phyloP scores from a whole-genome alignment of 441 rosid species.

The Daphne laureola region DNA sequence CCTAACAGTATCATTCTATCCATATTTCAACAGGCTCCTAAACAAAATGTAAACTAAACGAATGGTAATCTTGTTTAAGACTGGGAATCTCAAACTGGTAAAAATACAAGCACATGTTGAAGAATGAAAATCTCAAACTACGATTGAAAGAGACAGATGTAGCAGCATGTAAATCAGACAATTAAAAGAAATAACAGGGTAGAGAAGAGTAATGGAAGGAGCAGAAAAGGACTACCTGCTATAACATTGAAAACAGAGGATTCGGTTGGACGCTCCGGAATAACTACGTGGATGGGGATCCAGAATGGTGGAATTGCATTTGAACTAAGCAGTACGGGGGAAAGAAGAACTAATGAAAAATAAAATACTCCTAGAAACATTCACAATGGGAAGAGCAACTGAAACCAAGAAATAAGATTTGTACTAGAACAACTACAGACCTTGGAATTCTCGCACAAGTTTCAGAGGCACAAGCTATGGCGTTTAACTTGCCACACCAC shows the following conservation, averaged over 20 bases:
- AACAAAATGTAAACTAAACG: too few species aligned
- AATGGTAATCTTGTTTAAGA: too few species aligned
- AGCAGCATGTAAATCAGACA: too few species aligned
- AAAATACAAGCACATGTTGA: too few species aligned
- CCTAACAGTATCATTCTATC: too few species aligned
- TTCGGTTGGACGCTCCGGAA: conserved; percentile 97
- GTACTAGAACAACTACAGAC: conserved; percentile 21
- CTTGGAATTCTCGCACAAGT: conserved; percentile 99
- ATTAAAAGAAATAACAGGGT: too few species aligned
- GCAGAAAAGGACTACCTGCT: conserved; percentile 54
- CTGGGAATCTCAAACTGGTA: too few species aligned
- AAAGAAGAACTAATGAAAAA: neutral
- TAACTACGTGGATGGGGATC: conserved; percentile 95
- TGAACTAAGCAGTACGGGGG: conserved; percentile 45
- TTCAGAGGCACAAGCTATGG: conserved; percentile 97
- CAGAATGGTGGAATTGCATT: conserved; percentile 90
- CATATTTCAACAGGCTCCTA: too few species aligned
- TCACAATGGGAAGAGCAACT: neutral
- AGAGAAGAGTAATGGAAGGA: neutral
- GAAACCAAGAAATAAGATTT: neutral
- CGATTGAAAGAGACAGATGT: too few species aligned
- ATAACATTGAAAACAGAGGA: conserved; percentile 86
- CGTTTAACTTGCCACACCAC: conserved; percentile 98
- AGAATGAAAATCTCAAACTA: too few species aligned
- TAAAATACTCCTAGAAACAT: neutral